Evolutionary conservation across 2,329 filamentous ascomycete genomes (phyloP).

Genomic region (Penicillium decumbens): DNA sequence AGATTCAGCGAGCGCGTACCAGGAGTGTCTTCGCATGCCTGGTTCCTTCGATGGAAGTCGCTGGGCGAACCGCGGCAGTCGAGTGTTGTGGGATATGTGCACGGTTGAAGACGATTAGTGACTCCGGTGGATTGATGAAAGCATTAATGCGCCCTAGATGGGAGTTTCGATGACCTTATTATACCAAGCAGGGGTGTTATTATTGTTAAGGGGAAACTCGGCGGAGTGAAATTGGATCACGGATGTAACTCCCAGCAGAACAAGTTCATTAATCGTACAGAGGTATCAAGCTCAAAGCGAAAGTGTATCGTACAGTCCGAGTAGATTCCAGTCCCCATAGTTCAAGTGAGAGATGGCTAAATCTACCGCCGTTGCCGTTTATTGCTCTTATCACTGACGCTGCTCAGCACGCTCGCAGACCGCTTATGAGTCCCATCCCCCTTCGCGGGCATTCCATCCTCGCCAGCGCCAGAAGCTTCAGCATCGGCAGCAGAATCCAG

Average conservation of each 20-base stretch:
- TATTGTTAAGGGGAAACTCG: slow-evolving; percentile 17
- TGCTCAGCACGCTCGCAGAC: slow-evolving; percentile 76
- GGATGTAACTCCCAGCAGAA: slow-evolving; percentile 10
- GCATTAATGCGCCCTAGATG: background rate
- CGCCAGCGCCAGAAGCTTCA: slow-evolving; percentile 14
- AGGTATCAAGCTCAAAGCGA: slow-evolving; percentile 23
- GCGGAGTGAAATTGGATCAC: slow-evolving; percentile 11
- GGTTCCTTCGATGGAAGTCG: slow-evolving; percentile 24
- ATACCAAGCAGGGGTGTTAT: background rate
- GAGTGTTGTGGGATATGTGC: slow-evolving; percentile 11
- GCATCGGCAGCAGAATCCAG: slow-evolving; percentile 16
- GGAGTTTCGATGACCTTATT: background rate
- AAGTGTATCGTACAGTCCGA: slow-evolving; percentile 14
- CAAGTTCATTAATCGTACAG: slow-evolving; percentile 33
- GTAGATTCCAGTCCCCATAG: background rate
- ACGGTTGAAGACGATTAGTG: slow-evolving; percentile 4
- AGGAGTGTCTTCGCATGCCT: slow-evolving; percentile 26
- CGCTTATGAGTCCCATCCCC: slow-evolving; percentile 57
- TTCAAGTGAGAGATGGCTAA: background rate
- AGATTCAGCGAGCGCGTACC: slow-evolving; percentile 23
- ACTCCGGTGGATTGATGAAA: background rate
- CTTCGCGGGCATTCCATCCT: slow-evolving; percentile 2
- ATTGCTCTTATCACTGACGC: slow-evolving; percentile 57
- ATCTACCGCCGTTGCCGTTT: slow-evolving; percentile 48
- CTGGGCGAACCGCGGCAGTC: slow-evolving; percentile 23